Conservation (phyloP, 192 early-diverging fungal genomes). For the Podila horticola region DNA sequence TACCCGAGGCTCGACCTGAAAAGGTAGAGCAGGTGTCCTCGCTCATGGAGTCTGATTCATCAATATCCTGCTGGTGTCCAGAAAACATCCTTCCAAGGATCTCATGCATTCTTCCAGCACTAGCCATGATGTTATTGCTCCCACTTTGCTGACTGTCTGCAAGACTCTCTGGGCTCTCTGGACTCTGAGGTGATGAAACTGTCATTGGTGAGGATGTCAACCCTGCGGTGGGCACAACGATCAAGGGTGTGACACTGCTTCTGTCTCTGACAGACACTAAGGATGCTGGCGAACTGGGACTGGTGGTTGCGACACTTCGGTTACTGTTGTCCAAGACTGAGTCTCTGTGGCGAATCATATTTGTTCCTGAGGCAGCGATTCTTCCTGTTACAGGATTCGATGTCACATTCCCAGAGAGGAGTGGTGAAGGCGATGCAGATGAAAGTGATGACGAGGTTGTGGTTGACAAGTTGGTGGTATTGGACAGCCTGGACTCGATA, state of each 20-base stretch:
- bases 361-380: no score
- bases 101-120: conserved; percentile 48
- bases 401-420: conserved; percentile 1
- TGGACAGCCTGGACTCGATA: conserved; percentile 8
- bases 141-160: conserved; percentile 34
- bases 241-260: no score
- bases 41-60: conserved; percentile 33
- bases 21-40: conserved; percentile 36
- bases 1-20: conserved; percentile 31
- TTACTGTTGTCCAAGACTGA: no score
- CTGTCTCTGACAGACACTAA: no score
- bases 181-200: conserved; percentile 4
- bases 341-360: no score
- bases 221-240: no score
- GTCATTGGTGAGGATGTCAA: no score
- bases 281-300: no score
- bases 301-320: no score
- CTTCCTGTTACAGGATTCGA: no score
- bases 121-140: conserved; percentile 18
- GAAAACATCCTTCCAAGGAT: conserved; percentile 52
- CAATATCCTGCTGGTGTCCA: conserved; percentile 10
- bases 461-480: no score
- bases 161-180: conserved; percentile 31
- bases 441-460: not conserved
- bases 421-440: conserved; percentile 14